phyloP scores from a whole-genome alignment of 352 stramenopile genomes.

The Pythium vanterpoolii region DNA sequence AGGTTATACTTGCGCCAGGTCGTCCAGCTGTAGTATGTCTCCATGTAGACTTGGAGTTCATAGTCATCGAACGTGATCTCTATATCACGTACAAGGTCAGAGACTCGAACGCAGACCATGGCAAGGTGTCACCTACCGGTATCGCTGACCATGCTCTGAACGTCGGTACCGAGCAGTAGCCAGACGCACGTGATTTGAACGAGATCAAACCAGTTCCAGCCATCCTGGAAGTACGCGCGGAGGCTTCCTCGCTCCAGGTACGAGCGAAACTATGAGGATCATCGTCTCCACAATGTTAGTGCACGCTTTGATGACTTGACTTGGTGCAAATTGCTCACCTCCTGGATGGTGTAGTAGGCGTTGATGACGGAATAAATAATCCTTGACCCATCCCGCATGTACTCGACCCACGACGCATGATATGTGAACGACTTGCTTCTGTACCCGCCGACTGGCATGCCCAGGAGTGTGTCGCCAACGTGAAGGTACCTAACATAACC shows the following conservation, averaged over 20 bases:
- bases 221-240: constrained; percentile 58
- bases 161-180: constrained; percentile 53
- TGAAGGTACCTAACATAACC: constrained; percentile 52
- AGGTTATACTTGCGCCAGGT: constrained; percentile 68
- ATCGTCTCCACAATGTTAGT: background rate
- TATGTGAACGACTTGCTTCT: constrained; percentile 48
- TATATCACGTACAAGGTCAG: background rate
- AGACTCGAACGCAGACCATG: background rate
- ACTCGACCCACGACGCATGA: constrained; percentile 40
- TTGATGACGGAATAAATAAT: constrained; percentile 68
- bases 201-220: constrained; percentile 79
- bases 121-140: constrained; percentile 21
- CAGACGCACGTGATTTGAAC: constrained; percentile 72
- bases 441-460: constrained; percentile 74
- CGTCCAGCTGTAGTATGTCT: constrained; percentile 53
- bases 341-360: constrained; percentile 57
- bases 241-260: constrained; percentile 54
- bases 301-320: background rate
- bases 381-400: constrained; percentile 49
- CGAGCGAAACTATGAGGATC: constrained; percentile 28
- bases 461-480: constrained; percentile 61
- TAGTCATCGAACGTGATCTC: constrained; percentile 34
- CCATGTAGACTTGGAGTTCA: constrained; percentile 48
- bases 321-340: constrained; percentile 32
- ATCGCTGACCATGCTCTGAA: constrained; percentile 36